Conservation (phyloP, 768 basidiomycete genomes). For the Boletus sp. region DNA sequence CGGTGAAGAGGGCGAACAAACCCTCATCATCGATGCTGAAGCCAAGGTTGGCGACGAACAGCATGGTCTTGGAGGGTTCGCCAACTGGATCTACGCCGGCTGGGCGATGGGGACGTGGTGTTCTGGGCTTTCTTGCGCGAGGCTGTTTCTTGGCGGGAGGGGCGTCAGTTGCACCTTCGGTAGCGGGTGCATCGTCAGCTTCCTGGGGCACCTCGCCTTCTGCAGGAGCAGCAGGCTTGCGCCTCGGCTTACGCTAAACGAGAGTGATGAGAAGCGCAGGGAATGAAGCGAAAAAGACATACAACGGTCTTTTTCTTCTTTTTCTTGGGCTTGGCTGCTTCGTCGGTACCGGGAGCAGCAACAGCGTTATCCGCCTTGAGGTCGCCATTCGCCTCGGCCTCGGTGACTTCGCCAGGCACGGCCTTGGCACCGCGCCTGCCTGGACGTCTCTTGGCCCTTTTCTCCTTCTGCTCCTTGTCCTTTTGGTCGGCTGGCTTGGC, state of each 20-base stretch:
- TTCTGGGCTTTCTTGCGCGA: conserved; percentile 55
- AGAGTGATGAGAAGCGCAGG: conserved; percentile 8
- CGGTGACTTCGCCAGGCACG: conserved; percentile 85
- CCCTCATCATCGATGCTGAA: conserved; percentile 88
- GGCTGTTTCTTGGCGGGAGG: conserved; percentile 39
- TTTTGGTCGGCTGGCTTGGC: conserved; percentile 90
- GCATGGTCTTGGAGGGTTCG: conserved; percentile 83
- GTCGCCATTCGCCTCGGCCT: conserved; percentile 85
- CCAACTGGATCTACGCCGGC: conserved; percentile 81
- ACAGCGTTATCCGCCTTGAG: conserved; percentile 53
- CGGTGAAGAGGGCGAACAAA: conserved; percentile 79
- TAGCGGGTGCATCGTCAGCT: conserved; percentile 30
- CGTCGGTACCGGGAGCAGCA: conserved; percentile 48
- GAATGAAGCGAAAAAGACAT: conserved; percentile 5
- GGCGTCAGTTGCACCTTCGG: conserved; percentile 38
- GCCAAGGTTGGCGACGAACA: conserved; percentile 97
- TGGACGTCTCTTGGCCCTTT: conserved; percentile 72
- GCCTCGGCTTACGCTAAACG: conserved; percentile 54
- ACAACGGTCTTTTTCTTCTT: conserved; percentile 74
- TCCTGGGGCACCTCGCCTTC: conserved; percentile 30
- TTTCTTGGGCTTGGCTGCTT: conserved; percentile 67
- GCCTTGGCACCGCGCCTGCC: conserved; percentile 85
- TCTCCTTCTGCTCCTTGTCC: conserved; percentile 74
- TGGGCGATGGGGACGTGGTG: conserved; percentile 60
- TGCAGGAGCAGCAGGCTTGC: conserved; percentile 33